Base-by-base conservation (phyloP, 1,139 yeast genomes). In the Sugiyamaella xylanicola region DNA sequence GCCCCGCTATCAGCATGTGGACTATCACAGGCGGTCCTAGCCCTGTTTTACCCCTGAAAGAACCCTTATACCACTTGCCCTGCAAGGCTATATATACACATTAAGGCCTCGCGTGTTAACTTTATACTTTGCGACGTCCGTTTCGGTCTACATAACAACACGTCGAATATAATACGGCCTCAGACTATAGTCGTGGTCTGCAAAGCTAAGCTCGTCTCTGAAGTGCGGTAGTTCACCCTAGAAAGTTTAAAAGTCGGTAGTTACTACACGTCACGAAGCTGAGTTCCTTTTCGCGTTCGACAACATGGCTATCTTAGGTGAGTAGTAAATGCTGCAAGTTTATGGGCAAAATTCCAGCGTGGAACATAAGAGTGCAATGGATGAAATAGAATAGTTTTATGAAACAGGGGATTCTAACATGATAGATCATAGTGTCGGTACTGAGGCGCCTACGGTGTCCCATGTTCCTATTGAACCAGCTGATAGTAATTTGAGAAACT, bases 371-470 rank as follows among this genome's bases (percentile, higher is more conserved):
- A n/a, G 11, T 20, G 32, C 2, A 45, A 3, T 8, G 35, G 29
- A 16, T 36, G 45, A 16, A 39, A 22, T n/a, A n/a, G n/a, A n/a
- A n/a, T n/a, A n/a, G n/a, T 11, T 19, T 4, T 32, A 15, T 29
- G 21, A 39, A 36, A 35, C 15, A 21, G 29, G 16, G 13, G n/a
- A 16, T n/a, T 21, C 40, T 46, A 46, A 46, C 50, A 36, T 16
- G 21, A 29, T 27, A 46, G 50, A 48, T 20, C 45, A 22, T 2
- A 15, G 41, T 8, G 54, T 56, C 27, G 57, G 56, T 21, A 47
- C 47, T 7, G 65, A 61, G 45, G 65, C 67, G 9, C 68, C 68
- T 17, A 39, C 63, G 13, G 62, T 64, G 42, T 65, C 62, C 16
- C 68, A 65, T 39, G 56, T 65, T 41, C 47, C 65, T 27, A 64